A percentile compares a stretch with the other conserved stretches of the same genome.
Evolutionary conservation across 1,284 basidiomycete genomes (phyloP).

Genomic region (Cerioporus squamosus): DNA sequence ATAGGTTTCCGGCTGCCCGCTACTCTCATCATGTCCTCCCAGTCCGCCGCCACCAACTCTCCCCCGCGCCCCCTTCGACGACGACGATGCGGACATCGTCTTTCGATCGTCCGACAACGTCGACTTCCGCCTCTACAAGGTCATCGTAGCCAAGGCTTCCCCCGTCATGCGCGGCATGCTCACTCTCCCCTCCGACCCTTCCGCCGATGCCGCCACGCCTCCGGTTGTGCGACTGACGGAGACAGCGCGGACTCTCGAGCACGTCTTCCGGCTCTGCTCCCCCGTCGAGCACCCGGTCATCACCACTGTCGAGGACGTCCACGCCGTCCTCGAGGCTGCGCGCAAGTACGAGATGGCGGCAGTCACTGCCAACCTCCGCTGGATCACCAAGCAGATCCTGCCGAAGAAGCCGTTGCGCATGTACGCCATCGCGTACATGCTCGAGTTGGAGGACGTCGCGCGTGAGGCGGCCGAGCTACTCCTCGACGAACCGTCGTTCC

Average conservation of each 20-base stretch:
- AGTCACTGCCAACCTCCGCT: not conserved
- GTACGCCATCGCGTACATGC: conserved; percentile 14
- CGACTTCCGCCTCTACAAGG: conserved; percentile 19
- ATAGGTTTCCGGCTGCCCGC: too few relatives aligned
- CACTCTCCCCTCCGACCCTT: conserved; percentile 31
- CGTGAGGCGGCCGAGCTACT: conserved; percentile 3
- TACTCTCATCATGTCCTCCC: too few relatives aligned
- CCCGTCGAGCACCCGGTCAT: conserved; percentile 30
- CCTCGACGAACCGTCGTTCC: not conserved
- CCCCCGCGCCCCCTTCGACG: conserved; percentile 9
- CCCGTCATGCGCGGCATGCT: conserved; percentile 27
- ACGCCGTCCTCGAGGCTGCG: conserved; percentile 18
- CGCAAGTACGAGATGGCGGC: conserved; percentile 25
- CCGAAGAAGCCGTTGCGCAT: conserved; percentile 9
- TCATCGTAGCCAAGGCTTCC: conserved; percentile 16
- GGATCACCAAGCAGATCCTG: not conserved
- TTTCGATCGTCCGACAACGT: conserved; percentile 16
- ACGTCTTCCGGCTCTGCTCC: conserved; percentile 48
- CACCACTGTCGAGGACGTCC: conserved; percentile 2
- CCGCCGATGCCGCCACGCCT: not conserved
- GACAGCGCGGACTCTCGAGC: conserved; percentile 49
- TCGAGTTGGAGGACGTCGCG: conserved; percentile 2
- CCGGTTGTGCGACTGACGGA: conserved; percentile 37
- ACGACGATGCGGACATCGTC: conserved; percentile 13
- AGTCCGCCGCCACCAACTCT: not conserved